Conservation (phyloP, 2,329 filamentous ascomycete genomes). For the Trichophyton benhamiae region DNA sequence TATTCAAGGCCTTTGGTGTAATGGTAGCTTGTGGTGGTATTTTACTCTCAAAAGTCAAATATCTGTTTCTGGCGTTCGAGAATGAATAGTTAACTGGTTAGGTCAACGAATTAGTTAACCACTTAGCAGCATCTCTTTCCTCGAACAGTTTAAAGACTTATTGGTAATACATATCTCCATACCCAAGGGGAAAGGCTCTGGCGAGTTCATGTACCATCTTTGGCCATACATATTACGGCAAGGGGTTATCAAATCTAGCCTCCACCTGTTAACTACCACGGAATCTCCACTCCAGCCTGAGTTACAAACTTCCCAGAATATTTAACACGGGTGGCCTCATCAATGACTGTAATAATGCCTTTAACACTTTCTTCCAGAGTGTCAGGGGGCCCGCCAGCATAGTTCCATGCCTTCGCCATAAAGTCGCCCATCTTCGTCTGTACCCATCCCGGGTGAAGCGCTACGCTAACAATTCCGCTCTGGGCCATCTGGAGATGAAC, state of each 20-base stretch:
- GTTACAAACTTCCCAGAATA: constrained; percentile 26
- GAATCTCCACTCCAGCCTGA: constrained; percentile 21
- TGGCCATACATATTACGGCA: no score
- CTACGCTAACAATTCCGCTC: constrained; percentile 14
- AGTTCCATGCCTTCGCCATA: constrained; percentile 24
- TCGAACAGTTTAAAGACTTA: no score
- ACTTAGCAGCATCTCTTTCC: no score
- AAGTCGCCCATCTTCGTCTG: constrained; percentile 19
- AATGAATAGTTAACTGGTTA: no score
- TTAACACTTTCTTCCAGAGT: constrained; percentile 24
- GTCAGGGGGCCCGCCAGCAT: constrained; percentile 17
- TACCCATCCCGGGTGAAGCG: constrained; percentile 31
- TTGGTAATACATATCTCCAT: no score
- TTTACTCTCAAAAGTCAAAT: not conserved
- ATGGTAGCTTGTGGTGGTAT: not conserved
- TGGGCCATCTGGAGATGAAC: constrained; percentile 19
- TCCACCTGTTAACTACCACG: constrained; percentile 3
- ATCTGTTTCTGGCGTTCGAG: no score
- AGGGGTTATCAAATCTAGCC: not conserved
- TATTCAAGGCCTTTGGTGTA: not conserved
- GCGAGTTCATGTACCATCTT: no score
- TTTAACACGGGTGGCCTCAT: constrained; percentile 25
- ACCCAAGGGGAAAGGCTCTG: no score
- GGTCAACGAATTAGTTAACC: no score
- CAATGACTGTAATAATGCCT: constrained; percentile 27